Evolutionary conservation across 768 basidiomycete species (phyloP).

Genomic region (Kwoniella bestiolae): DNA sequence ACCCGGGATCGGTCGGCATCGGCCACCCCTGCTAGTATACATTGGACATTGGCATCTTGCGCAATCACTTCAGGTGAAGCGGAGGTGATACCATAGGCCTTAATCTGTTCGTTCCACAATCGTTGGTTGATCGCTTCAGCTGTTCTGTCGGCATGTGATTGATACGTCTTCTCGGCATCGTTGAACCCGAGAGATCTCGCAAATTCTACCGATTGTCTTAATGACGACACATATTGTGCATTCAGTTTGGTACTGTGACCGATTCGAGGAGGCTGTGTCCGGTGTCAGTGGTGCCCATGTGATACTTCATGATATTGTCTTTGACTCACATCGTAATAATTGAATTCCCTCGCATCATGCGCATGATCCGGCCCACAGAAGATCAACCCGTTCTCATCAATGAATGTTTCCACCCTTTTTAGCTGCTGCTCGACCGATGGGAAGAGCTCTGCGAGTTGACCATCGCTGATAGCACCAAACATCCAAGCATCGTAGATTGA

Average conservation of each 20-base stretch:
- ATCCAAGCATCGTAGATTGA: not conserved
- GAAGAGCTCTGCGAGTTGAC: not conserved
- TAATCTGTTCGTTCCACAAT: not conserved
- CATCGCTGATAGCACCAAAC: not conserved
- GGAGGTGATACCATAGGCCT: not conserved
- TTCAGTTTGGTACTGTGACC: not conserved
- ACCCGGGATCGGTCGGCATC: not conserved
- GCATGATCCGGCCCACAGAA: not conserved
- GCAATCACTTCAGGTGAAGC: not conserved
- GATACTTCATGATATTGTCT: not conserved
- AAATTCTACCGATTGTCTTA: not conserved
- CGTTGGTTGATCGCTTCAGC: not conserved
- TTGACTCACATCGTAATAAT: not conserved
- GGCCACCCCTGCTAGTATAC: not conserved
- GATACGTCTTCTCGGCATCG: not conserved
- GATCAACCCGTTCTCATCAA: not conserved
- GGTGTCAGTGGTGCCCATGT: not conserved
- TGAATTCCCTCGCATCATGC: not conserved
- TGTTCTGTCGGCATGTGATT: not conserved
- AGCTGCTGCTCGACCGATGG: not conserved
- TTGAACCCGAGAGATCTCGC: not conserved
- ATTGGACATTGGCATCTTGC: not conserved
- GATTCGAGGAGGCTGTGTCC: not conserved
- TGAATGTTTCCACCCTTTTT: not conserved
- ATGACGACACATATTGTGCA: not conserved